Evolutionary conservation across 2,329 filamentous ascomycete species (phyloP).

Genomic region (Paraphaeosphaeria sporulosa): DNA sequence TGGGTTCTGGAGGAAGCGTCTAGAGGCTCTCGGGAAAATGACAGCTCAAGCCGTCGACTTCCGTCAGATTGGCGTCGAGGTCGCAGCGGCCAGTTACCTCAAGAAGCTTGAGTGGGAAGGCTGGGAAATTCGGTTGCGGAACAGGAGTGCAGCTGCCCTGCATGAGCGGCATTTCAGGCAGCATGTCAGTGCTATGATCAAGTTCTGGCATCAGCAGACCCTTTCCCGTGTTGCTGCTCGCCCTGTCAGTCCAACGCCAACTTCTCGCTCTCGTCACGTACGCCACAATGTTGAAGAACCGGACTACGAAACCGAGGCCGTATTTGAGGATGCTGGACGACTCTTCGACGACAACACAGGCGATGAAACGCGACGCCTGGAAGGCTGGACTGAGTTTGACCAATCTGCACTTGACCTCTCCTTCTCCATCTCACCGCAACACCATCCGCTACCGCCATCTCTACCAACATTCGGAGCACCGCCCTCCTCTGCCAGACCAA

Average conservation of each 20-base stretch:
- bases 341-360: conserved; percentile 20
- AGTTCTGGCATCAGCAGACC: conserved; percentile 3
- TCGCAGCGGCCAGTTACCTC: conserved; percentile 56
- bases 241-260: not conserved
- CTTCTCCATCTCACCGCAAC: conserved; percentile 35
- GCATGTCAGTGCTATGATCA: conserved; percentile 3
- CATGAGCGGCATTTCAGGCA: conserved; percentile 56
- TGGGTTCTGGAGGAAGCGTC: conserved; percentile 32
- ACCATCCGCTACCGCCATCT: conserved; percentile 5
- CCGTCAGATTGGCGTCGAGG: conserved; percentile 56
- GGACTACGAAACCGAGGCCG: not conserved
- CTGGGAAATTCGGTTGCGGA: conserved; percentile 61
- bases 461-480: conserved; percentile 15
- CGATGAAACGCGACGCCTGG: conserved; percentile 43
- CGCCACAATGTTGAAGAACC: conserved; percentile 3
- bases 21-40: conserved; percentile 35
- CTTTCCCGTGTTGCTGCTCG: not conserved
- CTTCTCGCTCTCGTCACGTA: not conserved
- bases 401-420: conserved; percentile 42
- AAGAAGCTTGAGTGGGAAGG: conserved; percentile 66
- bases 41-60: conserved; percentile 56
- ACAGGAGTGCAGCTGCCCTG: conserved; percentile 62
- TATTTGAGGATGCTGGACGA: conserved; percentile 1
- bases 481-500: conserved; percentile 15
- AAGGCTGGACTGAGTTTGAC: conserved; percentile 51